Percentiles rank a stretch among this genome's conserved stretches.
Evolutionary conservation across 1,284 basidiomycete species (phyloP).

Genomic region (Rugosomyces carneus): DNA sequence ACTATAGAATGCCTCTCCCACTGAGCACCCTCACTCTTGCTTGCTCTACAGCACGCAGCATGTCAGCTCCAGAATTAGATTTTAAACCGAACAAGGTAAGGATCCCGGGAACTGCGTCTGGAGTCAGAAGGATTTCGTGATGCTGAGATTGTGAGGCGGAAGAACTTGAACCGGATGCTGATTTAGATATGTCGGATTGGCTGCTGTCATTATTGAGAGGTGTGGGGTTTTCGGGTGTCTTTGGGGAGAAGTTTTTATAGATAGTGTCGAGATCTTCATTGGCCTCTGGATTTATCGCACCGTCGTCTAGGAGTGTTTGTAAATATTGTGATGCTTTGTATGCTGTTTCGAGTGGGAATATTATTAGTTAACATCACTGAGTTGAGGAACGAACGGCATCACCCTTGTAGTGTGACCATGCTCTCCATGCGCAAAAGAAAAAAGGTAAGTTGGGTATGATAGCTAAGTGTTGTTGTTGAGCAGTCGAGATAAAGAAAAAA

Average conservation of each 20-base stretch:
- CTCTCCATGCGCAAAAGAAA: conserved; percentile 79
- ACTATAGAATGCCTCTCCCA: conserved; percentile 17
- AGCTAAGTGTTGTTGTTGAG: conserved; percentile 35
- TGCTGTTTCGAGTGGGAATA: conserved; percentile 35
- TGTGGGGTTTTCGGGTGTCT: conserved; percentile 17
- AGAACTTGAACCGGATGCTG: background rate
- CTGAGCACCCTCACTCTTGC: conserved; percentile 28
- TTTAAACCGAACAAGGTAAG: conserved; percentile 41
- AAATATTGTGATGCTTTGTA: conserved; percentile 70
- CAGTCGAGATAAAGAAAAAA: background rate
- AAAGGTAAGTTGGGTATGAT: conserved; percentile 78
- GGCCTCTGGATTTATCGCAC: conserved; percentile 48
- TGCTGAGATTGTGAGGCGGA: conserved; percentile 11
- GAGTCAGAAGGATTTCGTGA: conserved; percentile 39
- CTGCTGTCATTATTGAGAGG: conserved; percentile 15
- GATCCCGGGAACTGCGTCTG: conserved; percentile 47
- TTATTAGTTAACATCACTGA: background rate
- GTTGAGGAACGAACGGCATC: background rate
- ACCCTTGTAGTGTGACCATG: conserved; percentile 81
- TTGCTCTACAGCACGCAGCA: conserved; percentile 64
- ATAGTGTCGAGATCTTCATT: conserved; percentile 50
- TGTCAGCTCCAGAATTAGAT: conserved; percentile 40
- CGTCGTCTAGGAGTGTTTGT: conserved; percentile 47
- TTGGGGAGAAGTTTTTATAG: conserved; percentile 43
- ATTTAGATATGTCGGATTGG: background rate